Base-by-base conservation (phyloP, 257 asterid species). In the Apocynum venetum region DNA sequence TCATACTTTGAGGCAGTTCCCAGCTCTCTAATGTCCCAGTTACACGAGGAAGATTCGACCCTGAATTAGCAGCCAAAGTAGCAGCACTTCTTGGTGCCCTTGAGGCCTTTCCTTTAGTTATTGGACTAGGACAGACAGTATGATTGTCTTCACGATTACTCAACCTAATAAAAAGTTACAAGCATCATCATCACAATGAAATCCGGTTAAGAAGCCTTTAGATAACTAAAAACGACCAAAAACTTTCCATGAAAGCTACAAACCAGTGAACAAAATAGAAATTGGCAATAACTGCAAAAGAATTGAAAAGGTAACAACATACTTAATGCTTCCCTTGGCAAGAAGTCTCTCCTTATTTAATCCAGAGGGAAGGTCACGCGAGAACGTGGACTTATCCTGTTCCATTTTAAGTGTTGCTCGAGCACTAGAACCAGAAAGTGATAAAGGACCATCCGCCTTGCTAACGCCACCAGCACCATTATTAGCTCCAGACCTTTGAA, bases 101-200 rank as follows among this genome's bases (percentile, higher is more conserved):
- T 76, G 99, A 86, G 72, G 96, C 94, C 91, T 91, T 96, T 83
- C 97, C 97, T 85, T 91, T 96, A 46, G 90, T 83, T 71, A 86
- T 60, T 76, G 94, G 91, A 85, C 84, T 83, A 77, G 96, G 84
- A 82, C 85, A 79, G 46, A 74, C 41, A 3, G 74, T 83, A 74
- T 86, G 83, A 80, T 40, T 87, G 56, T 91, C 99, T 71, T 93
- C 99, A 0, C 90, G 97, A 86, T 83, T 96, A 80, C 76, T 89
- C 88, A 90, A 87, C 93, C 99, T 94, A 80, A 68, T 82, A 82
- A 48, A 74, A 53, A 72, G 80, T 73, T 72, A 80, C 79, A 43
- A 73, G 31, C 68, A n/a, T 67, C 72, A 77, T 13, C 47, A 59
- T 61, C 78, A 63, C 38, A 68, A 31, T 35, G 38, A 53, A 36